Base-by-base conservation (phyloP, 202 grass and related monocot genomes). In the Zizania palustris region DNA sequence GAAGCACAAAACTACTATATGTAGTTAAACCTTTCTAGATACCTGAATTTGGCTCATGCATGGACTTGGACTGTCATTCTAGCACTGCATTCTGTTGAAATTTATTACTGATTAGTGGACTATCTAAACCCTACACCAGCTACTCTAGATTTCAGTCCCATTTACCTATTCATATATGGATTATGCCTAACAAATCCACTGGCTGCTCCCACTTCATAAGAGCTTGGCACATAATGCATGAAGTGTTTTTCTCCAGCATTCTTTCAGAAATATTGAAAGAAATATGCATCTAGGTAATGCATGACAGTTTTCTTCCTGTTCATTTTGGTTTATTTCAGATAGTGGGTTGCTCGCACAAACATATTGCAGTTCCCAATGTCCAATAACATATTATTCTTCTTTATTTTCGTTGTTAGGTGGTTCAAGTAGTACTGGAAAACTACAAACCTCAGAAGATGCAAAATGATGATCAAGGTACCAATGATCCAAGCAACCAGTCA, bases 341-440 rank as follows among this genome's bases (percentile, higher is more conserved):
- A 69, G 11, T 69, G 10, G 49, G 71, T 80, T 79, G 34, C 35
- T 60, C 67, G 45, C 69, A 54, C 50, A 63, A 71, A 35, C 71
- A 72, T 49, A 65, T 60, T 76, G 46, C 20, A 63, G 51, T 56
- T 37, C 60, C 21, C 59, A 65, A 60, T 28, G 7, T 72, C 76
- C 48, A 51, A 54, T 73, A 36, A 48, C 46, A 63, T 39, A 8
- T 75, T 78, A 72, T 48, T 0, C 48, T 80, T 64, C 48, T 10
- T 49, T 28, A 15, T 81, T 46, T 55, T 72, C 65, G 55, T 84
- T 78, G 51, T 59, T 80, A 99, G 92, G 90, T 96, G 79, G 96
- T 99, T 82, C 85, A 89, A 80, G 89, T 86, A 65, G 92, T 91
- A 72, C 46, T 99, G 71, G 96, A 99, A 80, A 99, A 90, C 74